Evolutionary conservation across 2,329 filamentous ascomycete genomes (phyloP).

Genomic region (Orbilia quercus): DNA sequence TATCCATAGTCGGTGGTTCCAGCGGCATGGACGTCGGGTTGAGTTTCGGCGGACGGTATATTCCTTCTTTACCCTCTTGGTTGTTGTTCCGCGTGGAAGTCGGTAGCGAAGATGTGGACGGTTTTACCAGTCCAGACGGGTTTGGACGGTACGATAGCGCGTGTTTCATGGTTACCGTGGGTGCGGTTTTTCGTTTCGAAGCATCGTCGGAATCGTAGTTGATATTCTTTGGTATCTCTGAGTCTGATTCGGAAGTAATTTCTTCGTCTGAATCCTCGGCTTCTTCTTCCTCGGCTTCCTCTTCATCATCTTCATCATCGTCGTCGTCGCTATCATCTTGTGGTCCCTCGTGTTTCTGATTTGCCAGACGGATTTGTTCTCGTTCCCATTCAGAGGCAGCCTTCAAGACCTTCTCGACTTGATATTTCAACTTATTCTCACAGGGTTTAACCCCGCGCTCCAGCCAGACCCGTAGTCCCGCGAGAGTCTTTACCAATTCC

Average conservation of each 20-base stretch:
- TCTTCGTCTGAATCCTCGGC: conserved; percentile 45
- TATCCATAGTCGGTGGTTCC: conserved; percentile 65
- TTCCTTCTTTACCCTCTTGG: conserved; percentile 68
- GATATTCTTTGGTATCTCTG: conserved; percentile 35
- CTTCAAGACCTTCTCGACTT: conserved; percentile 92
- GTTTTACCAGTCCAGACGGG: conserved; percentile 64
- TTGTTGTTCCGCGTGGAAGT: neutral
- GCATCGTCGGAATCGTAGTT: conserved; percentile 57
- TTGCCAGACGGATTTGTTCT: conserved; percentile 63
- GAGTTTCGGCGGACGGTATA: conserved; percentile 90
- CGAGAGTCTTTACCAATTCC: conserved; percentile 83
- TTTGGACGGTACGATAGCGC: conserved; percentile 74
- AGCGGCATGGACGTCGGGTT: conserved; percentile 83
- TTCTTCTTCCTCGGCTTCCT: conserved; percentile 23
- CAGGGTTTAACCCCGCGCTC: conserved; percentile 91
- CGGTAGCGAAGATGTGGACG: conserved; percentile 56
- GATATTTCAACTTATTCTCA: conserved; percentile 90
- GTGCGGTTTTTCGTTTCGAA: conserved; percentile 63
- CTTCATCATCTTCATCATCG: conserved; percentile 60
- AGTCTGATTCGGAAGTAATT: conserved; percentile 44
- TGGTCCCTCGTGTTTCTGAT: conserved; percentile 60
- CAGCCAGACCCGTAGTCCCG: conserved; percentile 88
- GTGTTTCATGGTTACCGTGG: conserved; percentile 66
- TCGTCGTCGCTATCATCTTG: conserved; percentile 62
- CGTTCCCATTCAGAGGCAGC: conserved; percentile 80